These are phyloP conservation scores for Trametopsis cervina DNA, from an alignment of 768 basidiomycete species.

Conservation along the genomic window DNA sequence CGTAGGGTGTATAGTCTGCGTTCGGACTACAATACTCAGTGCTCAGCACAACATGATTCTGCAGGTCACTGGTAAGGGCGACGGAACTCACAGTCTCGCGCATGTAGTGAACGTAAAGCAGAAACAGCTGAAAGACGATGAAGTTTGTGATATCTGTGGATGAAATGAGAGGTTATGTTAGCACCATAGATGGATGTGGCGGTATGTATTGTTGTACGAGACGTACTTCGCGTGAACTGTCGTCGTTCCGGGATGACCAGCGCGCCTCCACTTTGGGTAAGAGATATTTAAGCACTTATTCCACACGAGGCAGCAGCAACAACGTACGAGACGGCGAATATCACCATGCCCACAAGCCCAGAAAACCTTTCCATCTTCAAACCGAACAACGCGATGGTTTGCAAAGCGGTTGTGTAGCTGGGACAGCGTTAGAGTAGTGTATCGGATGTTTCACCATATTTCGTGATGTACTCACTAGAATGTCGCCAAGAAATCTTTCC, in stretches of 20 bases:
- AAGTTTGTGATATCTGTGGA: slow-evolving; percentile 57
- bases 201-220: not conserved
- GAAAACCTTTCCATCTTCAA: slow-evolving; percentile 59
- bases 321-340: slow-evolving; percentile 50
- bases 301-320: not conserved
- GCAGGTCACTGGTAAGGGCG: no score
- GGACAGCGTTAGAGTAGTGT: not conserved
- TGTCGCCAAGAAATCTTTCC: slow-evolving; percentile 32
- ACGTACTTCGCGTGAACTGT: not conserved
- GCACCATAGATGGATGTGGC: not conserved
- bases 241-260: not conserved
- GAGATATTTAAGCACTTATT: not conserved
- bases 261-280: not conserved
- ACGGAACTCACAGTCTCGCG: slow-evolving; percentile 38
- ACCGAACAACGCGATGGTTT: slow-evolving; percentile 68
- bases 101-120: slow-evolving; percentile 58
- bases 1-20: slow-evolving; percentile 42
- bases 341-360: slow-evolving; percentile 50
- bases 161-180: slow-evolving; percentile 21
- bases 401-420: slow-evolving; percentile 32
- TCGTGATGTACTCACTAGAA: slow-evolving; percentile 26
- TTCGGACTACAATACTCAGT: slow-evolving; percentile 27
- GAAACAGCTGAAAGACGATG: slow-evolving; percentile 70
- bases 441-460: not conserved
- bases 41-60: no score